Conservation (phyloP, 768 basidiomycete species). For the Lyophyllum shimeji region DNA sequence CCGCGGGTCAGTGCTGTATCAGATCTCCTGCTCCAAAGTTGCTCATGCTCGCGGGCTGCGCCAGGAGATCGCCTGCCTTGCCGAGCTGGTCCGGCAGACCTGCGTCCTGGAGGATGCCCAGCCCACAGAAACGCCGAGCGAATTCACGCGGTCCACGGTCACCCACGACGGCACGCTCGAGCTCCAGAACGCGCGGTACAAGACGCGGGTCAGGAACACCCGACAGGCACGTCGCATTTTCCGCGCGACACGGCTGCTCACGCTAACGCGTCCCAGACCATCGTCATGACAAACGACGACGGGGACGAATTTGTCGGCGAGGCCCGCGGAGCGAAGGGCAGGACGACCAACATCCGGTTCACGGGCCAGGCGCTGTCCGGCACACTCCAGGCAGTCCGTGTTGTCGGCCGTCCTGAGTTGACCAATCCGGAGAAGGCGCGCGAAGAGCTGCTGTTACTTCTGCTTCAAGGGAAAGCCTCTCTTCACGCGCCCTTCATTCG, state of each 20-base stretch:
- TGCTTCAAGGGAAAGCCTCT: slow-evolving; percentile 31
- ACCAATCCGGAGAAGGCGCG: slow-evolving; percentile 39
- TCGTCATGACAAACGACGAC: slow-evolving; percentile 32
- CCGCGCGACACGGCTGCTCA: too few relatives aligned
- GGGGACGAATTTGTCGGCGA: slow-evolving; percentile 32
- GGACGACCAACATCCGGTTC: slow-evolving; percentile 33
- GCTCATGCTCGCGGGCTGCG: background rate
- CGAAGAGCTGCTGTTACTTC: slow-evolving; percentile 33
- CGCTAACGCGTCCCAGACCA: slow-evolving; percentile 5
- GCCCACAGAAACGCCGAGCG: slow-evolving; percentile 31
- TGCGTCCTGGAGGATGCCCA: slow-evolving; percentile 31
- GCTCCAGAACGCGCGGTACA: slow-evolving; percentile 40
- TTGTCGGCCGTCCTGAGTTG: slow-evolving; percentile 39
- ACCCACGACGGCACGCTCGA: slow-evolving; percentile 26
- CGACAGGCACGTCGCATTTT: slow-evolving; percentile 28
- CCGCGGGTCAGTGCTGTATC: slow-evolving; percentile 17
- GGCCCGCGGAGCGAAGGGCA: slow-evolving; percentile 31
- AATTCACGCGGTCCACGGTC: slow-evolving; percentile 27
- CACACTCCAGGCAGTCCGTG: slow-evolving; percentile 30
- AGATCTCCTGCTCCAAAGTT: background rate
- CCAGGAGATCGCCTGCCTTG: slow-evolving; percentile 33
- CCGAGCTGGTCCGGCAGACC: slow-evolving; percentile 27
- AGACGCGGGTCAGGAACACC: slow-evolving; percentile 36
- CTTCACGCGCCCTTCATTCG: slow-evolving; percentile 35
- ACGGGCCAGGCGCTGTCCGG: slow-evolving; percentile 18